A percentile compares a stretch with the other conserved stretches of the same genome.
phyloP scores from a whole-genome alignment of 1,139 yeast species.

The Maudiozyma humilis region DNA sequence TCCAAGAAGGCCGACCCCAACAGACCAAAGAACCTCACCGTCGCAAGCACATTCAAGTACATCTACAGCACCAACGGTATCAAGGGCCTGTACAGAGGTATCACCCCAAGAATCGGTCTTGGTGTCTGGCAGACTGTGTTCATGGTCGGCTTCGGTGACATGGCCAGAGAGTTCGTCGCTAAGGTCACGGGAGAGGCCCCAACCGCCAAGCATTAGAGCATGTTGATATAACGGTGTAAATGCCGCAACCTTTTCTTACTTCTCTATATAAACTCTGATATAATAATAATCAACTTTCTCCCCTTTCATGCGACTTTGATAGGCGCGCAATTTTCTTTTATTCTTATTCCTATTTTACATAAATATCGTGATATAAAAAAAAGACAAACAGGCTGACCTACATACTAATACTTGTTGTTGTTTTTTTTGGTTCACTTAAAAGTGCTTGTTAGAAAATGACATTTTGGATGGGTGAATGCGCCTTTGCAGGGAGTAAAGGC shows the following conservation, averaged over 20 bases:
- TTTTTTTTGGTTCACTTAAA: not conserved
- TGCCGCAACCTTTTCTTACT: slow-evolving; percentile 85
- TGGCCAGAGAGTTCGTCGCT: slow-evolving; percentile 61
- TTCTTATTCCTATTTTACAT: not conserved
- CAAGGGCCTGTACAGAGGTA: slow-evolving; percentile 91
- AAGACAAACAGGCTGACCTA: not conserved
- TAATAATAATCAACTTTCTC: slow-evolving; percentile 89
- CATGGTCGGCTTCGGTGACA: slow-evolving; percentile 98
- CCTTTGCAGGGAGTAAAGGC: too few relatives aligned
- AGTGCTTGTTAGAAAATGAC: not conserved
- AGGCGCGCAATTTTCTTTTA: slow-evolving; percentile 63
- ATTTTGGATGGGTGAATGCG: not conserved
- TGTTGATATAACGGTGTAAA: slow-evolving; percentile 53
- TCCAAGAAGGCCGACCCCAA: slow-evolving; percentile 86
- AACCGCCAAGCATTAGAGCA: slow-evolving; percentile 36
- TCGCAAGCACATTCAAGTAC: slow-evolving; percentile 69
- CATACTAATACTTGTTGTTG: not conserved
- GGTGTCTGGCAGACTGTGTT: slow-evolving; percentile 98
- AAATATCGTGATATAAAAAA: not conserved
- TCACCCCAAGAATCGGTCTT: slow-evolving; percentile 90
- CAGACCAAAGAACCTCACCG: slow-evolving; percentile 86
- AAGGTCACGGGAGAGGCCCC: slow-evolving; percentile 49
- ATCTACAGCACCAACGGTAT: slow-evolving; percentile 76
- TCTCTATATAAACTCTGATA: slow-evolving; percentile 79
- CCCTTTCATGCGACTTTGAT: slow-evolving; percentile 46